Conservation (phyloP, 441 rosid genomes). For the Viola pubescens region DNA sequence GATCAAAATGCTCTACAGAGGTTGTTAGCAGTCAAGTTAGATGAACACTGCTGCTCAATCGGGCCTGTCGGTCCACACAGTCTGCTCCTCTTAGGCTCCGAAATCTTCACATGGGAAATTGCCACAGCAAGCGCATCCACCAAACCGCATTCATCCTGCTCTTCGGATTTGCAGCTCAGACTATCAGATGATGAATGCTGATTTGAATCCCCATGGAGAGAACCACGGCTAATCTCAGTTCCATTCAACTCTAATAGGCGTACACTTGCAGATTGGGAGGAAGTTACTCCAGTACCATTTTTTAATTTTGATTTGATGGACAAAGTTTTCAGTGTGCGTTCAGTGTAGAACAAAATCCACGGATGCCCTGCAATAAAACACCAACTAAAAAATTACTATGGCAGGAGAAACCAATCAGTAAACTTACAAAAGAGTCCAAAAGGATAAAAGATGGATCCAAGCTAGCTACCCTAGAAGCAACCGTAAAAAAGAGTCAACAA, state of each 20-base stretch:
- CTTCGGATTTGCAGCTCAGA: constrained; percentile 46
- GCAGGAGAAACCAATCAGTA: not conserved
- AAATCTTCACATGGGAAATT: constrained; percentile 71
- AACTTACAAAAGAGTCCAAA: too few species aligned
- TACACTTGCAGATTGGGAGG: constrained; percentile 19
- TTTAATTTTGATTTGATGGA: constrained; percentile 54
- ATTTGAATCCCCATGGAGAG: constrained; percentile 18
- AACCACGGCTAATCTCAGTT: constrained; percentile 21
- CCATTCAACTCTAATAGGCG: constrained; percentile 20
- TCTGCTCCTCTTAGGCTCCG: constrained; percentile 86
- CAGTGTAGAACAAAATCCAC: constrained; percentile 83
- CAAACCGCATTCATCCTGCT: constrained; percentile 64
- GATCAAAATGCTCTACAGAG: constrained; percentile 89
- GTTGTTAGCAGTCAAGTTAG: constrained; percentile 73
- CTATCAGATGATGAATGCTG: constrained; percentile 27
- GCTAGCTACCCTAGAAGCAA: too few species aligned
- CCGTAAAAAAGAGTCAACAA: too few species aligned
- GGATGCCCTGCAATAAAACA: constrained; percentile 65
- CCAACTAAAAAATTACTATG: not conserved
- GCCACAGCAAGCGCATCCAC: constrained; percentile 86
- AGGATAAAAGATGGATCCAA: too few species aligned
- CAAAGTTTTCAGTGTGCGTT: constrained; percentile 53
- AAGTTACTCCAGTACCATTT: constrained; percentile 39
- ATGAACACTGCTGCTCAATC: constrained; percentile 77
- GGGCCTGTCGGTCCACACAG: constrained; percentile 64